Percentiles rank a stretch among this genome's conserved stretches.
phyloP scores from a whole-genome alignment of 2,329 filamentous ascomycete genomes.

The Huntiella moniliformis region DNA sequence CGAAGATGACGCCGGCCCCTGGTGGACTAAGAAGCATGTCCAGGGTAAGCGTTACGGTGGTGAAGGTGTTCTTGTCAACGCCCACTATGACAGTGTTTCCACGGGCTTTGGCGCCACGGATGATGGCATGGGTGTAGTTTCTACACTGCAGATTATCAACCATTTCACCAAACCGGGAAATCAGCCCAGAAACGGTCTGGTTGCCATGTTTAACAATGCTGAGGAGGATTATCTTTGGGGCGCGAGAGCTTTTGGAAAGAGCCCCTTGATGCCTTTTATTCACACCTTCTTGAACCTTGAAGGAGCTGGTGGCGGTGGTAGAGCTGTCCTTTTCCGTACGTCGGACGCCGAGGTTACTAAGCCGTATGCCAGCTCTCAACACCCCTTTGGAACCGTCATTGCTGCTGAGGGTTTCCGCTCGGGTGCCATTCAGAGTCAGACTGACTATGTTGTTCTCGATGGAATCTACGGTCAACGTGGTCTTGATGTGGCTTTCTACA shows the following conservation, averaged over 20 bases:
- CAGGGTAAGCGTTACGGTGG: slow-evolving; percentile 32
- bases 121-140: slow-evolving; percentile 79
- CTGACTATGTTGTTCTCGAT: slow-evolving; percentile 74
- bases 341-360: slow-evolving; percentile 73
- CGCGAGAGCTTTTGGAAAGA: slow-evolving; percentile 65
- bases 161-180: slow-evolving; percentile 61
- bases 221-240: slow-evolving; percentile 89
- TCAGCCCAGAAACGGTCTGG: slow-evolving; percentile 59
- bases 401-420: slow-evolving; percentile 68
- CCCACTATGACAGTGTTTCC: slow-evolving; percentile 85
- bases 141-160: slow-evolving; percentile 64
- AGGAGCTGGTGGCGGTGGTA: slow-evolving; percentile 78
- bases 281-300: slow-evolving; percentile 90
- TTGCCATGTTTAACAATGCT: slow-evolving; percentile 81
- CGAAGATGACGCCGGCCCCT: slow-evolving; percentile 51
- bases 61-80: slow-evolving; percentile 78
- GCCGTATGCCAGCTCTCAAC: slow-evolving; percentile 49
- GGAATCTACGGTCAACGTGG: slow-evolving; percentile 64
- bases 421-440: slow-evolving; percentile 64
- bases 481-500: slow-evolving; percentile 80
- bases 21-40: slow-evolving; percentile 40
- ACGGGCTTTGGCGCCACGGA: slow-evolving; percentile 89
- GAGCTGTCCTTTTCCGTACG: slow-evolving; percentile 70
- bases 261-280: slow-evolving; percentile 60
- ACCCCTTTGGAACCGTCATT: slow-evolving; percentile 72